A percentile compares a stretch with the other conserved stretches of the same genome.
Evolutionary conservation across 1,284 basidiomycete genomes (phyloP).

Genomic region (Rhodotorula sp.): DNA sequence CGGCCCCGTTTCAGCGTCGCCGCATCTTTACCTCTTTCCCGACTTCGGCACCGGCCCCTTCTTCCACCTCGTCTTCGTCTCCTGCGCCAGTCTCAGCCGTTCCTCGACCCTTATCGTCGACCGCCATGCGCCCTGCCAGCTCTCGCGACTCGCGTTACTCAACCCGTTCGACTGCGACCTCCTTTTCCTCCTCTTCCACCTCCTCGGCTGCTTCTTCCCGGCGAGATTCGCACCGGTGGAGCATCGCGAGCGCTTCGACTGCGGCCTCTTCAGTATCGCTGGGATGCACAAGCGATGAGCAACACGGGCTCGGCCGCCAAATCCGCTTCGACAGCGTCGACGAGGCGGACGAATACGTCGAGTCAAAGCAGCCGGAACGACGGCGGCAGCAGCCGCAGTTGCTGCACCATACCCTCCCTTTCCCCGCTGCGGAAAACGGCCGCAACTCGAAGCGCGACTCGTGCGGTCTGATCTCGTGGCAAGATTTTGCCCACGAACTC

Average conservation of each 20-base stretch:
- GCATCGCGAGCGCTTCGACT: constrained; percentile 25
- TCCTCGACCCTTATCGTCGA: neutral
- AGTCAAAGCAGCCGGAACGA: neutral
- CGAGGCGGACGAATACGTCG: neutral
- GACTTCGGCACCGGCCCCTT: neutral
- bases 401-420: neutral
- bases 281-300: constrained; percentile 6
- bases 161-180: neutral
- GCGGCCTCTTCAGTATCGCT: constrained; percentile 9
- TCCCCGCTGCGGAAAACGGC: neutral
- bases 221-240: constrained; percentile 24
- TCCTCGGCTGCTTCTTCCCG: constrained; percentile 7
- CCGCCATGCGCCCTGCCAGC: neutral
- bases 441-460: neutral
- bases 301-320: neutral
- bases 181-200: constrained; percentile 6
- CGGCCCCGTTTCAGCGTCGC: neutral
- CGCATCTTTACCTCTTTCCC: constrained; percentile 21
- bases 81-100: neutral
- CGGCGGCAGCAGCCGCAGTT: neutral
- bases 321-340: neutral
- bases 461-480: constrained; percentile 26
- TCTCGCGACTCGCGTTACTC: constrained; percentile 21
- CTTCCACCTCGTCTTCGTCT: neutral
- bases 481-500: constrained; percentile 31